Percentiles rank a stretch among this genome's conserved stretches.
Conservation (phyloP, 257 asterid genomes). For the Capsicum pubescens region DNA sequence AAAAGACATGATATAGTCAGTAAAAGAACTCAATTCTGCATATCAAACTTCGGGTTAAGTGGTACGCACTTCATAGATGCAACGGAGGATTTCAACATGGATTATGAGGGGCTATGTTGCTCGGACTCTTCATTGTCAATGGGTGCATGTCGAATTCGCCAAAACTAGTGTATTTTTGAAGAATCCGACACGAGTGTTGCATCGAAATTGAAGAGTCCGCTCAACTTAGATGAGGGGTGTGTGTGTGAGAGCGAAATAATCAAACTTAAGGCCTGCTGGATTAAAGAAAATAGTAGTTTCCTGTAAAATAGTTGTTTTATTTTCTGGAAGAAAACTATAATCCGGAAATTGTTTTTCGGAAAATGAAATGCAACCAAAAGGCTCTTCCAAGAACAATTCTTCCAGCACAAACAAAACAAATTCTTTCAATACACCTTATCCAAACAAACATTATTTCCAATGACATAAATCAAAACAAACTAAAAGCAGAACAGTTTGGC, state of each 20-base stretch:
- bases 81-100: not conserved
- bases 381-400: conserved; percentile 15
- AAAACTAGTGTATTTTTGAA: too few species aligned
- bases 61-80: not conserved
- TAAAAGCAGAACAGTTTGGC: not conserved
- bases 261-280: not conserved
- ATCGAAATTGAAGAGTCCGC: too few species aligned
- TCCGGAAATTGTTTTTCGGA: not conserved
- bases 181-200: too few species aligned
- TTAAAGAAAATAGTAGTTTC: not conserved
- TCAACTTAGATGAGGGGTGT: too few species aligned
- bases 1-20: not conserved
- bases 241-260: not conserved
- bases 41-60: not conserved
- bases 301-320: not conserved
- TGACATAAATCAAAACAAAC: not conserved
- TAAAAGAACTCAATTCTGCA: not conserved
- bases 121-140: too few species aligned
- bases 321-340: not conserved
- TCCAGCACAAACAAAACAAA: not conserved
- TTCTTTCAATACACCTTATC: not conserved
- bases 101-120: not conserved
- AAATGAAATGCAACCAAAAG: not conserved
- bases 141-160: too few species aligned
- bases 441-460: not conserved